Percentiles rank a stretch among this genome's conserved stretches.
These are phyloP conservation scores for Hypoxylon intermedium DNA, from an alignment of 495 filamentous ascomycete genomes.

Conservation along the genomic window DNA sequence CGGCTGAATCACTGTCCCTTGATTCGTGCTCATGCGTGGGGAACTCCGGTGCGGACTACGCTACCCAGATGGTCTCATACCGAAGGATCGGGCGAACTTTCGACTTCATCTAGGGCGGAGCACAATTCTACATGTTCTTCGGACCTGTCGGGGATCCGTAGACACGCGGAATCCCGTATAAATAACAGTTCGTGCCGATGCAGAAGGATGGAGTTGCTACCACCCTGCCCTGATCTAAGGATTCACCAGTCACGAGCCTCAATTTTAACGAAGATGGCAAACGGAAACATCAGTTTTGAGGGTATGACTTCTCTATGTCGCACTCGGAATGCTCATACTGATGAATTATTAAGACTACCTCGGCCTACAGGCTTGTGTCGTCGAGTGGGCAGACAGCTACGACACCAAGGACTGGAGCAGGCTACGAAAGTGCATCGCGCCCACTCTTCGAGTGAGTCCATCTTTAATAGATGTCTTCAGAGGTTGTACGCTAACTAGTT, in stretches of 20 bases:
- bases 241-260: neutral
- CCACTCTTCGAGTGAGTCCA: conserved; percentile 63
- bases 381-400: conserved; percentile 86
- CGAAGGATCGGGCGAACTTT: conserved; percentile 5
- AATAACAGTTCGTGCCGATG: conserved; percentile 4
- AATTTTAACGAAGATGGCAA: conserved; percentile 12
- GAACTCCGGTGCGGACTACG: conserved; percentile 32
- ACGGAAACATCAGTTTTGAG: conserved; percentile 41
- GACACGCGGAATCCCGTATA: conserved; percentile 1
- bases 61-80: neutral
- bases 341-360: conserved; percentile 56
- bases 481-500: too few species aligned
- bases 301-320: conserved; percentile 14
- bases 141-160: conserved; percentile 30
- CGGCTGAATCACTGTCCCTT: neutral
- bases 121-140: neutral
- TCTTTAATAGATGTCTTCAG: neutral
- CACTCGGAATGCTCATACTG: conserved; percentile 11
- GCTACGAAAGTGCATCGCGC: conserved; percentile 73
- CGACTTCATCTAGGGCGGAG: neutral
- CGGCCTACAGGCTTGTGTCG: conserved; percentile 59
- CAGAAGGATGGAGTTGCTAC: neutral
- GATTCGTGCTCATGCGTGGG: conserved; percentile 23
- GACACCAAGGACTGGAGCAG: conserved; percentile 82
- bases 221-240: neutral